phyloP scores from a whole-genome alignment of 768 basidiomycete species.

The Naematelia aurantialba region DNA sequence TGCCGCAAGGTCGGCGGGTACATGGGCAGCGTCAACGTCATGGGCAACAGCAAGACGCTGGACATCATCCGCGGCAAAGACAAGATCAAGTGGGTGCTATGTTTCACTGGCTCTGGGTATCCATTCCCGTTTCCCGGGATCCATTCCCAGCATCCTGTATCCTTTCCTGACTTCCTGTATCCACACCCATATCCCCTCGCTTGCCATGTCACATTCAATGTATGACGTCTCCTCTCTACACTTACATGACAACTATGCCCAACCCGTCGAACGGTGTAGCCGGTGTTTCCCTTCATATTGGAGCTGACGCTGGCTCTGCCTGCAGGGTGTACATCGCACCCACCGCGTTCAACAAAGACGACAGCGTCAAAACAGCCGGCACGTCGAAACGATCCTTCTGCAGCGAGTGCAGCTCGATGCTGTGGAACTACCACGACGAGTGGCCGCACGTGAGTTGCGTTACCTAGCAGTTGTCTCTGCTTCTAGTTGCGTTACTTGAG shows the following conservation, averaged over 20 bases:
- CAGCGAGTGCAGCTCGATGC: slow-evolving; percentile 44
- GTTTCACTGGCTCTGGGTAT: background rate
- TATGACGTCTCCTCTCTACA: too few species aligned
- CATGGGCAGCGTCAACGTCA: slow-evolving; percentile 50
- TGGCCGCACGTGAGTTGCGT: slow-evolving; percentile 38
- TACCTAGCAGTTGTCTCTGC: background rate
- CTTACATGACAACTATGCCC: too few species aligned
- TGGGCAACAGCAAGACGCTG: slow-evolving; percentile 46
- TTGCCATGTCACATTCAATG: too few species aligned
- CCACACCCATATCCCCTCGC: too few species aligned
- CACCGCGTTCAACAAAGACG: slow-evolving; percentile 36
- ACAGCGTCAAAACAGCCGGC: slow-evolving; percentile 29
- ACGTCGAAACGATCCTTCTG: slow-evolving; percentile 44
- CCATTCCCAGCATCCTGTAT: too few species aligned
- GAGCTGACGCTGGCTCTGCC: background rate
- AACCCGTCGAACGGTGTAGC: too few species aligned
- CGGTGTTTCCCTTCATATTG: too few species aligned
- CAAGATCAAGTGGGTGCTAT: slow-evolving; percentile 42
- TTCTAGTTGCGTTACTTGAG: background rate
- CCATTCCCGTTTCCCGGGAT: background rate
- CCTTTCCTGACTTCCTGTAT: too few species aligned
- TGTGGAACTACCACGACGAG: slow-evolving; percentile 47
- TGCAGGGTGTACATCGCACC: slow-evolving; percentile 36
- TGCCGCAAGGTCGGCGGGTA: slow-evolving; percentile 50
- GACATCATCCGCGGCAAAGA: slow-evolving; percentile 44